These are phyloP conservation scores for Colletotrichum zoysiae DNA, from an alignment of 2,329 filamentous ascomycete species.

Conservation along the genomic window DNA sequence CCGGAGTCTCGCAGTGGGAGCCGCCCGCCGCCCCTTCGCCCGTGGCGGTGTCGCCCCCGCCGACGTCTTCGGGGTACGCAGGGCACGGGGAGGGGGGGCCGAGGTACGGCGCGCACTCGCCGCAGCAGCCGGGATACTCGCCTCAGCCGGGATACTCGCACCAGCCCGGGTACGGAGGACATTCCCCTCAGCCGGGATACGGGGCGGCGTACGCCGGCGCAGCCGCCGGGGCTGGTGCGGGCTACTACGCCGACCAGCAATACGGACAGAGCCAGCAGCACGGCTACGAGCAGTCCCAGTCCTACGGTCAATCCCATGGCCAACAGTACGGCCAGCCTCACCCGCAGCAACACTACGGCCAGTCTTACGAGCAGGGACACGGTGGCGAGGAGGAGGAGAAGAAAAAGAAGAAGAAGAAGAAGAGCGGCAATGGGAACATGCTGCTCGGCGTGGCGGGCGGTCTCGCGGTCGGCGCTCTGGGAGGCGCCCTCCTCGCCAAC, in stretches of 20 bases:
- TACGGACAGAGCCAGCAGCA: slow-evolving; percentile 27
- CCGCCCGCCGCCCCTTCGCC: slow-evolving; percentile 46
- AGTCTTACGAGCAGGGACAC: slow-evolving; percentile 36
- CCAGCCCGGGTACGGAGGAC: slow-evolving; percentile 41
- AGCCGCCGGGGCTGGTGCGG: slow-evolving; percentile 31
- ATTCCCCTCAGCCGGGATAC: slow-evolving; percentile 39
- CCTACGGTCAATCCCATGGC: slow-evolving; percentile 5
- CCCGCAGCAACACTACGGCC: slow-evolving; percentile 10
- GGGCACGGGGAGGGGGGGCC: slow-evolving; percentile 36
- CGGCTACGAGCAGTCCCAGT: slow-evolving; percentile 18
- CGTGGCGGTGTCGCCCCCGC: slow-evolving; percentile 23
- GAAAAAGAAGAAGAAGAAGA: slow-evolving; percentile 54
- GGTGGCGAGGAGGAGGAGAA: slow-evolving; percentile 25
- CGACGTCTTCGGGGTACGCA: slow-evolving; percentile 38
- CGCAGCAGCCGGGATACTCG: slow-evolving; percentile 21
- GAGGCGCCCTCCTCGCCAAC: slow-evolving; percentile 68
- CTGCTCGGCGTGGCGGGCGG: slow-evolving; percentile 69
- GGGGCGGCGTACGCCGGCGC: slow-evolving; percentile 40
- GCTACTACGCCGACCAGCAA: slow-evolving; percentile 30
- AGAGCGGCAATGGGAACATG: slow-evolving; percentile 62
- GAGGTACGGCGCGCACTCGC: slow-evolving; percentile 34
- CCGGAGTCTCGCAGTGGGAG: slow-evolving; percentile 70
- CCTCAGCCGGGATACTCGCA: slow-evolving; percentile 18
- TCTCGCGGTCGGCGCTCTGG: slow-evolving; percentile 67
- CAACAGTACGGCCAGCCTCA: slow-evolving; percentile 20